Evolutionary conservation across 1,284 basidiomycete genomes (phyloP), one percentile per base, ranked within the genome.

Genomic region (Tilletia caries): DNA sequence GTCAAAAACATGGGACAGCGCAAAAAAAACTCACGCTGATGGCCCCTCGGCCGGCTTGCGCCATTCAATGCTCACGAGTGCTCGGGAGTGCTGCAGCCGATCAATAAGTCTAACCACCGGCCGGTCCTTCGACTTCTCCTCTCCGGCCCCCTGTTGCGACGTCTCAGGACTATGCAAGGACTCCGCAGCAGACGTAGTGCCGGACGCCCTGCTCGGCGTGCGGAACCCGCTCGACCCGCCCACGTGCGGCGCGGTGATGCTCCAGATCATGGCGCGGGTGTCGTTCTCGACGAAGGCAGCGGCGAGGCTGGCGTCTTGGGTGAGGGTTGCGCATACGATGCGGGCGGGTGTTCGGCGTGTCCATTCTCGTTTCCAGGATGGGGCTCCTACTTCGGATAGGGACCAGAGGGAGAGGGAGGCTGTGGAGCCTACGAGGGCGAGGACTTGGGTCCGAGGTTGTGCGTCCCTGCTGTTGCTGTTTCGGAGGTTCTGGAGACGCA

Each of bases 321-420:
- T 62, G 18, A 62, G 58, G 33, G 32, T 18, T 10, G 32, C 58
- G 58, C 58, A 33, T 18, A 33, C 29, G 5, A 62, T 29, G 29
- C 27, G 33, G 10, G 32, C 29, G 3, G 58, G 58, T n/a, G 58
- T 62, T 33, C 18, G 27, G 33, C 58, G 58, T 5, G 20, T 29
- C 58, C 58, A 62, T 62, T 62, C 58, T 3, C 32, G 27, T 34
- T 37, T 62, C 58, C 58, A 62, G 27, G 58, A 33, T 3, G 58
- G 15, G 5, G 58, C 32, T n/a, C 58, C 27, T 20, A 33, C 20
- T 20, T 62, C 29, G 58, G 58, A 33, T 8, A 33, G 32, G 3
- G 58, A 34, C 58, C 58, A 62, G 32, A 65, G 64, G 3, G 64
- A 65, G 37, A 65, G 37, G 41, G 64, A 41, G 3, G 44, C 12